Evolutionary conservation across 2,329 filamentous ascomycete species (phyloP).

Genomic region (Incumbomyces lentus): DNA sequence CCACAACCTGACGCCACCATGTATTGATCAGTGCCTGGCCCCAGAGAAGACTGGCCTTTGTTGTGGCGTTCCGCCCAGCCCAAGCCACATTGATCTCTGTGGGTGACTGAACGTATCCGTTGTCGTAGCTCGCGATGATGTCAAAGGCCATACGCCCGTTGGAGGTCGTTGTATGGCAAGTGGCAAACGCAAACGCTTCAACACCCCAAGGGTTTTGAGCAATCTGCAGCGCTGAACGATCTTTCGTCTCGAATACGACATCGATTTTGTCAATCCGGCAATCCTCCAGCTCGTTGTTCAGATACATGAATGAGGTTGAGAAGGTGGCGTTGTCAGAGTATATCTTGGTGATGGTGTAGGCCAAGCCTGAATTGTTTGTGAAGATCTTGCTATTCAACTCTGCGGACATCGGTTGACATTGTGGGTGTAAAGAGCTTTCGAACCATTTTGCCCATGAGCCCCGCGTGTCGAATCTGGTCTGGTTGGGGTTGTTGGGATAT

Average conservation of each 20-base stretch:
- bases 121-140: slow-evolving; percentile 9
- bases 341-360: no score
- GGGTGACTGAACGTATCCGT: slow-evolving; percentile 3
- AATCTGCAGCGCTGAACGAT: slow-evolving; percentile 8
- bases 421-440: no score
- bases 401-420: no score
- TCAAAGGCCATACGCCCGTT: slow-evolving; percentile 7
- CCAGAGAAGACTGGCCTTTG: slow-evolving; percentile 12
- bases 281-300: slow-evolving; percentile 9
- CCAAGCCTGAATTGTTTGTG: no score
- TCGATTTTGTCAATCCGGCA: slow-evolving; percentile 8
- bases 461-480: neutral
- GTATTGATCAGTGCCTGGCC: slow-evolving; percentile 9
- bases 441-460: neutral
- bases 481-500: slow-evolving; percentile 9
- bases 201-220: neutral
- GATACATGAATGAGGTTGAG: slow-evolving; percentile 8
- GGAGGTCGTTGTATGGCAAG: slow-evolving; percentile 4
- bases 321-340: neutral
- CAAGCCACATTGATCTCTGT: neutral
- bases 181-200: slow-evolving; percentile 4
- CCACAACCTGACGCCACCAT: neutral
- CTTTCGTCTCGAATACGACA: slow-evolving; percentile 1
- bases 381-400: no score
- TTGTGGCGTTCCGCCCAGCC: neutral